A percentile compares a stretch with the other conserved stretches of the same genome.
Evolutionary conservation across 2,329 filamentous ascomycete genomes (phyloP).

Genomic region (Aspergillus sp.): DNA sequence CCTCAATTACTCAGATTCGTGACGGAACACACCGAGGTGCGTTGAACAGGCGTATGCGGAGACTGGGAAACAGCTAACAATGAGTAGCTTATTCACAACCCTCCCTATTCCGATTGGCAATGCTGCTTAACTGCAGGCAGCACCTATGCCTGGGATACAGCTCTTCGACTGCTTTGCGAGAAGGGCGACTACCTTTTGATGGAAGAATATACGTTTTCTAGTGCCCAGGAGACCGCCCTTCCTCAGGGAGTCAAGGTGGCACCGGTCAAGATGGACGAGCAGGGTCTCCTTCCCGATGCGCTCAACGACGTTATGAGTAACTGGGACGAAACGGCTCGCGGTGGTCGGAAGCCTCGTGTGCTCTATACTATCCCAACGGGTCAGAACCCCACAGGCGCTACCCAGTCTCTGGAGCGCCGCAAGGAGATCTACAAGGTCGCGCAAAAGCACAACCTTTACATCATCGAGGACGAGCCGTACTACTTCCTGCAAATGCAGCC

Average conservation of each 20-base stretch:
- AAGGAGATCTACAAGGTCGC: conserved; percentile 73
- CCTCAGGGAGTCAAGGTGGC: conserved; percentile 63
- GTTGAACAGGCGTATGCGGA: neutral
- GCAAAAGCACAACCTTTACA: conserved; percentile 80
- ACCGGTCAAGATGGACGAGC: conserved; percentile 63
- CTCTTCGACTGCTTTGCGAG: conserved; percentile 76
- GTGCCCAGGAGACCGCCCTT: conserved; percentile 65
- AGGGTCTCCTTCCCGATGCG: conserved; percentile 62
- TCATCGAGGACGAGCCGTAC: conserved; percentile 92
- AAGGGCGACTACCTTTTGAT: conserved; percentile 77
- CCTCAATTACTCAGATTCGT: conserved; percentile 87
- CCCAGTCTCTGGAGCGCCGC: conserved; percentile 67
- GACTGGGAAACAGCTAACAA: conserved; percentile 10
- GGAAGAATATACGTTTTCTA: conserved; percentile 89
- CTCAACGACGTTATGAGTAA: conserved; percentile 64
- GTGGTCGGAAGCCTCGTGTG: conserved; percentile 64
- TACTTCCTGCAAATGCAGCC: conserved; percentile 86
- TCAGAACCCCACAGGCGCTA: conserved; percentile 88
- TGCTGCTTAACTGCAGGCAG: conserved; percentile 81
- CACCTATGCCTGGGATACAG: conserved; percentile 81
- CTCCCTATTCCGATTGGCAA: conserved; percentile 88
- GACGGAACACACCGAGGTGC: conserved; percentile 85
- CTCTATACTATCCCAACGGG: conserved; percentile 76
- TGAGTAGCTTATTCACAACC: conserved; percentile 68
- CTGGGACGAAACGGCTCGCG: conserved; percentile 61